phyloP scores from a whole-genome alignment of 78 protist genomes.

The Speleostelium caveatum region DNA sequence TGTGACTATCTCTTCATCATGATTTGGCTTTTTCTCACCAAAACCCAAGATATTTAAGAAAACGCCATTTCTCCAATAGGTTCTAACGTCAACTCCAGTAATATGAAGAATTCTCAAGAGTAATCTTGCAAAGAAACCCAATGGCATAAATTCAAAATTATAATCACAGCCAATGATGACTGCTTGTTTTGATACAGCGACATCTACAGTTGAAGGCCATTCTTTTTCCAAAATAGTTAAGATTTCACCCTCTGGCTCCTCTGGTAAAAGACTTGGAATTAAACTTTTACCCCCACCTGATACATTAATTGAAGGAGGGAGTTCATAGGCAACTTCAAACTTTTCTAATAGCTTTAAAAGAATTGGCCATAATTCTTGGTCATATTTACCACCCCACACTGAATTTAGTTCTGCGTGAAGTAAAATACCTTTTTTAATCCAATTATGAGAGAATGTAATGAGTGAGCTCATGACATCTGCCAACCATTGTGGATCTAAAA shows the following conservation, averaged over 20 bases:
- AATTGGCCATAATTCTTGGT: conserved; percentile 57
- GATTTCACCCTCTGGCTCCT: conserved; percentile 67
- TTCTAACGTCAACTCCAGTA: conserved; percentile 34
- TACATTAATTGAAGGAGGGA: not conserved
- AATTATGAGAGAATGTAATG: conserved; percentile 69
- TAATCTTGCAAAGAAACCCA: conserved; percentile 71
- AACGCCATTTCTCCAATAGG: conserved; percentile 77
- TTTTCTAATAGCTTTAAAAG: conserved; percentile 66
- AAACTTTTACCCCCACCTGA: conserved; percentile 10
- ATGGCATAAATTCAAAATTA: conserved; percentile 75
- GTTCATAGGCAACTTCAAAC: conserved; percentile 78
- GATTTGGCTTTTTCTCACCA: not conserved
- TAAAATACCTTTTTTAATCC: conserved; percentile 69
- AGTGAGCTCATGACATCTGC: conserved; percentile 72
- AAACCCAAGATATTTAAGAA: conserved; percentile 21
- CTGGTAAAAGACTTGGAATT: conserved; percentile 73
- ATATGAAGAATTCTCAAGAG: conserved; percentile 40
- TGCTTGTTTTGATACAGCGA: conserved; percentile 15
- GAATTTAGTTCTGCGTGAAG: conserved; percentile 36
- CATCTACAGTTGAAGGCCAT: conserved; percentile 18
- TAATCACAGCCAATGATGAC: conserved; percentile 65
- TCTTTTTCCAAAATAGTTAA: conserved; percentile 3
- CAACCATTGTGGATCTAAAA: conserved; percentile 81
- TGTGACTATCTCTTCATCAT: not conserved
- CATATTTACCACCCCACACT: conserved; percentile 79